These are phyloP conservation scores for Tetrapisispora iriomotensis DNA, from an alignment of 805 yeast genomes.

Conservation along the genomic window DNA sequence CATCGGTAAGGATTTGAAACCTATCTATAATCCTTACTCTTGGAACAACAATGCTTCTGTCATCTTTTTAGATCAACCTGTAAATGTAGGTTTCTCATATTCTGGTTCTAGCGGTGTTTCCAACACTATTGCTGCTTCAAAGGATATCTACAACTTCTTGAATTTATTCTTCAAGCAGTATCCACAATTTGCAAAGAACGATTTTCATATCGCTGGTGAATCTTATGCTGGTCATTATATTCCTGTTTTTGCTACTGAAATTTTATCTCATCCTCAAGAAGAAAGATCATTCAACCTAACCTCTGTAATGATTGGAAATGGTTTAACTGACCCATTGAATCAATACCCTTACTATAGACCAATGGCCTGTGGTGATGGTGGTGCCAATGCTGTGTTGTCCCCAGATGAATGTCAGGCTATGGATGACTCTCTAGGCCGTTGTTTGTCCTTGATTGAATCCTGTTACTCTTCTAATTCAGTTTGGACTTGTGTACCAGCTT, in stretches of 20 bases:
- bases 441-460: slow-evolving; percentile 60
- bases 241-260: slow-evolving; percentile 80
- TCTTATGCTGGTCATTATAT: slow-evolving; percentile 80
- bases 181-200: slow-evolving; percentile 50
- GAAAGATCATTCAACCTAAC: slow-evolving; percentile 55
- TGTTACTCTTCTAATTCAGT: slow-evolving; percentile 71
- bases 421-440: slow-evolving; percentile 61
- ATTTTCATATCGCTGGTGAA: slow-evolving; percentile 81
- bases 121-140: slow-evolving; percentile 72
- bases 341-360: slow-evolving; percentile 76
- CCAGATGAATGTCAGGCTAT: slow-evolving; percentile 73
- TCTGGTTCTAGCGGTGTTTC: slow-evolving; percentile 40
- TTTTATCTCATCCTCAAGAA: slow-evolving; percentile 47
- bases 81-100: slow-evolving; percentile 84
- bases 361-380: slow-evolving; percentile 94
- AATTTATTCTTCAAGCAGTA: slow-evolving; percentile 74
- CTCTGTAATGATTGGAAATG: slow-evolving; percentile 83
- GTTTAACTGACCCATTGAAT: slow-evolving; percentile 74
- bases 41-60: slow-evolving; percentile 91
- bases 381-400: slow-evolving; percentile 62
- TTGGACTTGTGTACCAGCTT: slow-evolving; percentile 86
- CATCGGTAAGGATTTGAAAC: slow-evolving; percentile 52
- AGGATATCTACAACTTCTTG: slow-evolving; percentile 78
- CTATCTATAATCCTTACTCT: slow-evolving; percentile 70
- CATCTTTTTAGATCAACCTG: slow-evolving; percentile 88